phyloP scores from a whole-genome alignment of 306 rosid species.

The Bauhinia variegata region DNA sequence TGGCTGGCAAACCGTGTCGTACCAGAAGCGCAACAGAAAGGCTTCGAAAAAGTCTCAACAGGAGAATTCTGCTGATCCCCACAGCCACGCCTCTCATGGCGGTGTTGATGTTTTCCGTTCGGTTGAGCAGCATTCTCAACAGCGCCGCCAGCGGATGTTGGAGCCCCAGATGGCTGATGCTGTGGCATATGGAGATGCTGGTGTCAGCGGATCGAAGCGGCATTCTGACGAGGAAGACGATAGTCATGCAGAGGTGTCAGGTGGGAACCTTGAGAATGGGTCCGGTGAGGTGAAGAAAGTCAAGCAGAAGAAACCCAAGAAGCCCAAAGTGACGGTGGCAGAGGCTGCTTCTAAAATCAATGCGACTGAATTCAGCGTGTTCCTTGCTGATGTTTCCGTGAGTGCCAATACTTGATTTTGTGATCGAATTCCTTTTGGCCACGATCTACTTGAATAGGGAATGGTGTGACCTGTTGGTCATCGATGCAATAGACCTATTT shows the following conservation, averaged over 20 bases:
- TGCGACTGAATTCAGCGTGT: conserved; percentile 53
- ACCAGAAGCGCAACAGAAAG: conserved; percentile 54
- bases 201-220: conserved; percentile 44
- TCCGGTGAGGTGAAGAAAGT: conserved; percentile 44
- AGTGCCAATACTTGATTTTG: conserved; percentile 26
- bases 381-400: conserved; percentile 65
- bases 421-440: not conserved
- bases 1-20: conserved; percentile 66
- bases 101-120: conserved; percentile 46
- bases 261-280: conserved; percentile 32
- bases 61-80: conserved; percentile 22
- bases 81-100: conserved; percentile 19
- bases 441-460: conserved; percentile 30
- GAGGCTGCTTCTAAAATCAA: conserved; percentile 66
- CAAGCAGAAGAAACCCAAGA: conserved; percentile 57
- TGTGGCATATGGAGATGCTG: not conserved
- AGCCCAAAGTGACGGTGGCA: conserved; percentile 56
- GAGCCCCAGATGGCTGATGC: conserved; percentile 45
- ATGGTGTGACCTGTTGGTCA: not conserved
- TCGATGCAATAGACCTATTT: not conserved
- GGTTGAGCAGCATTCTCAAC: conserved; percentile 53
- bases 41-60: conserved; percentile 31
- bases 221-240: conserved; percentile 44
- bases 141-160: conserved; percentile 45
- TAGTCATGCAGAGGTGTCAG: conserved; percentile 38